Evolutionary conservation across 1,284 basidiomycete genomes (phyloP), one percentile per base, ranked within the genome.

Genomic region (Rugosomyces carneus): DNA sequence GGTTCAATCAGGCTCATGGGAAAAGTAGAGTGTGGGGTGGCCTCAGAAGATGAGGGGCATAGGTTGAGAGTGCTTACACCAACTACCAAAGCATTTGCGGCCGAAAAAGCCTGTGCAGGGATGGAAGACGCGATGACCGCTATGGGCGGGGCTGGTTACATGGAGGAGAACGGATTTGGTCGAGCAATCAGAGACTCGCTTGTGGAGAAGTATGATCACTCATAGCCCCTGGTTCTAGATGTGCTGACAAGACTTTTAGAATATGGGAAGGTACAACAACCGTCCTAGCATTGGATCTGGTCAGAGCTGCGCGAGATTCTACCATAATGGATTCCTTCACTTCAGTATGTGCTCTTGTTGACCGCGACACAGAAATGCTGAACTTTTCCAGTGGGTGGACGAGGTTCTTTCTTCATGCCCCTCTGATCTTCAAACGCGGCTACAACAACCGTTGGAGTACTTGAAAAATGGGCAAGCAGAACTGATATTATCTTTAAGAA

Each of bases 211-310:
- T 71, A 51, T 10, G 60, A 56, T 20, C 3, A 11, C 27, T 21
- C n/a, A 9, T 41, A 15, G 29, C 26, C 38, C 3, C n/a, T 39
- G 4, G 1, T 1, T 35, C 21, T 32, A 18, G 8, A 16, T 27
- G 9, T 34, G 15, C 13, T 26, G 37, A 19, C 2, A 13, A 19
- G 13, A 23, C 2, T 10, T 21, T 5, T 15, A 70, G 71, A 54
- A 88, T 91, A 40, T 91, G 88, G 88, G 88, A 91, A 64, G 88
- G 85, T 0, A 88, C 85, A 0, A 72, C 73, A 3, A 77, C 76
- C 2, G 81, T 89, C 1, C 70, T 89, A 1, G 72, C 83, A 1
- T 61, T 89, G 39, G 87, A 90, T 57, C 65, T 89, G 32, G 65
- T 78, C 3, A 68, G 84, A 41, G 78, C 73, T 23, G 65, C 73